Evolutionary conservation across 2,329 filamentous ascomycete genomes (phyloP), one percentile per base, ranked within the genome.

Genomic region (Phaeophleospora eucalypticola): DNA sequence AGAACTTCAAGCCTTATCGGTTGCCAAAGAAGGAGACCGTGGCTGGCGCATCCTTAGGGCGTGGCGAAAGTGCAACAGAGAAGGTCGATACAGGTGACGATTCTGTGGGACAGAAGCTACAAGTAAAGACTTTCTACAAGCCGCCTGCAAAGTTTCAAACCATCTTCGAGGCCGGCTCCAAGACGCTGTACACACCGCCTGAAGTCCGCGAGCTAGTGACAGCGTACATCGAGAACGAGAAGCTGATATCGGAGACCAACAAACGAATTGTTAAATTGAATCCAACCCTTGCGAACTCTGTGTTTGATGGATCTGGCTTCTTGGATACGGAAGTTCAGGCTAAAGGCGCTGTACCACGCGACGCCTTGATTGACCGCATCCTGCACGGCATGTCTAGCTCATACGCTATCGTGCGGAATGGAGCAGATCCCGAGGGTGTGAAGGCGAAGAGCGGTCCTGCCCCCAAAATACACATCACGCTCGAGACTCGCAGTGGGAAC

Each of bases 401-500:
- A 60, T 79, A 82, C 59, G 70, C 73, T 36, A 79, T 85, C 37
- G 66, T 83, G 2, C 71, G 73, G 16, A 73, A 75, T 44, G 64
- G 69, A 18, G 68, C 71, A 15, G 59, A 65, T 12, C 51, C 69
- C 3, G 55, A 62, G 6, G 64, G 68, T 12, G 66, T 73, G n/a
- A 86, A 84, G 60, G 77, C 81, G 1, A 83, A 80, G 60, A 70
- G 80, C 2, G 83, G 83, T 1, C 63, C 74, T 1, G 69, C 80
- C 4, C 82, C 83, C 0, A 83, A 82, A 53, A 72, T 82, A 20
- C 71, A 72, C 14, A 74, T 86, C 41, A 72, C 71, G 0, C 67
- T 86, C 7, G 82, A 86, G 60, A 82, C 79, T 15, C 75, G 82
- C n/a, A 79, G 76, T 16, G 81, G 82, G 6, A 81, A 81, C 46